These are phyloP conservation scores for Colletotrichum ledebouriae DNA, from an alignment of 2,329 filamentous ascomycete genomes.

Conservation along the genomic window DNA sequence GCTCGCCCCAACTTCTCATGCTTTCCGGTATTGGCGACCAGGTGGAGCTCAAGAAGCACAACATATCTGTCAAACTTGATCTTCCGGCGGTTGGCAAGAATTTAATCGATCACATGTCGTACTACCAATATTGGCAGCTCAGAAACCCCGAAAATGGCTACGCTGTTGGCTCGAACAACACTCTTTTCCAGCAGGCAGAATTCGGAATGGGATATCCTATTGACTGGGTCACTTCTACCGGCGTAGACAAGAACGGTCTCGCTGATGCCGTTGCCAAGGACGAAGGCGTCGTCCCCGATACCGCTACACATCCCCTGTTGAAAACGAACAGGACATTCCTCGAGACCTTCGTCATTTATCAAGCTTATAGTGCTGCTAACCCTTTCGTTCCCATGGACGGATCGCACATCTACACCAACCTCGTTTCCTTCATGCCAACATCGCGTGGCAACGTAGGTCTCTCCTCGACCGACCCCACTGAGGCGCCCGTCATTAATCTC, in stretches of 20 bases:
- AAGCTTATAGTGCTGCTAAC: slow-evolving; percentile 24
- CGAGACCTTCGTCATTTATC: slow-evolving; percentile 46
- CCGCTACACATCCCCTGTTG: slow-evolving; percentile 52
- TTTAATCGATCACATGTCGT: slow-evolving; percentile 64
- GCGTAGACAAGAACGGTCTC: slow-evolving; percentile 48
- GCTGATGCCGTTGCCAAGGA: slow-evolving; percentile 51
- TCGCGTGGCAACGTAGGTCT: slow-evolving; percentile 49
- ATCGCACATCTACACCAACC: slow-evolving; percentile 42
- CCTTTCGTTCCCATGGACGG: slow-evolving; percentile 30
- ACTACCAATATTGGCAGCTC: slow-evolving; percentile 49
- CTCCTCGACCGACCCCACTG: slow-evolving; percentile 40
- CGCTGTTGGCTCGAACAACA: slow-evolving; percentile 51
- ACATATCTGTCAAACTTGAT: slow-evolving; percentile 58
- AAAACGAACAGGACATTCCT: slow-evolving; percentile 46
- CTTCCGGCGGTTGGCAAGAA: slow-evolving; percentile 64
- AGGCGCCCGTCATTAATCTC: slow-evolving; percentile 47
- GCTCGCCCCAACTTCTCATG: slow-evolving; percentile 64
- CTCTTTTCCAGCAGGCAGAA: slow-evolving; percentile 52
- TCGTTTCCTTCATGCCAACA: slow-evolving; percentile 46
- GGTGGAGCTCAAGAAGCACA: slow-evolving; percentile 55
- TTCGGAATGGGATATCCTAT: slow-evolving; percentile 53
- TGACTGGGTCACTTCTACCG: slow-evolving; percentile 54
- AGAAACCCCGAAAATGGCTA: slow-evolving; percentile 51
- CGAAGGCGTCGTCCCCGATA: slow-evolving; percentile 49
- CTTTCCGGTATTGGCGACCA: slow-evolving; percentile 66